phyloP scores from a whole-genome alignment of 164 flowering plant species.

The Houttuynia cordata region DNA sequence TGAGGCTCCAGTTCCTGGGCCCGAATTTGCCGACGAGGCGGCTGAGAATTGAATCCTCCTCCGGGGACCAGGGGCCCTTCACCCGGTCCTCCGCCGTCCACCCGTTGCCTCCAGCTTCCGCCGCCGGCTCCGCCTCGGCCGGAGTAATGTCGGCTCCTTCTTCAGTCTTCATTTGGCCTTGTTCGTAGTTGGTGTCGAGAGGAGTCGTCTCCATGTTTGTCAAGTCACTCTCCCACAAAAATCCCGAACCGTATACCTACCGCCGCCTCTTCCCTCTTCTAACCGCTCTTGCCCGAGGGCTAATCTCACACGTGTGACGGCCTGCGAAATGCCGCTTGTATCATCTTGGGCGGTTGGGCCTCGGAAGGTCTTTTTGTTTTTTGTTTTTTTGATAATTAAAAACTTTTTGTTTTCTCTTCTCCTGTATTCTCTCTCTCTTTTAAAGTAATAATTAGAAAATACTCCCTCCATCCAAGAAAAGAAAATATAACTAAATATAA shows the following conservation, averaged over 20 bases:
- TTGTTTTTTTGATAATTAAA: too few species aligned
- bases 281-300: conserved; percentile 7
- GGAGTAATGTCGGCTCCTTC: not conserved
- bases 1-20: conserved; percentile 77
- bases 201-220: not conserved
- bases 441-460: too few species aligned
- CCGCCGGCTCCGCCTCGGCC: conserved; percentile 6
- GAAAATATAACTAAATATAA: too few species aligned
- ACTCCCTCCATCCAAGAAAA: too few species aligned
- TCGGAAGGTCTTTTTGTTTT: too few species aligned
- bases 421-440: too few species aligned
- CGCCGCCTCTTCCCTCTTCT: conserved; percentile 7
- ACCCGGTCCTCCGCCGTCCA: conserved; percentile 24
- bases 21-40: conserved; percentile 58
- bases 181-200: not conserved
- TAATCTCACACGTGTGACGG: too few species aligned
- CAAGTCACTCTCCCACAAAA: not conserved
- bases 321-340: too few species aligned
- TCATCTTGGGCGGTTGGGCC: too few species aligned
- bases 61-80: conserved; percentile 71
- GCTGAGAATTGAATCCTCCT: conserved; percentile 52
- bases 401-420: too few species aligned
- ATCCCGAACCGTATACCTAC: conserved; percentile 3
- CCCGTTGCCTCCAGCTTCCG: conserved; percentile 9
- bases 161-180: not conserved